Evolutionary conservation across 2,329 filamentous ascomycete genomes (phyloP), one percentile per base, ranked within the genome.

Genomic region (Westerdykella ornata): DNA sequence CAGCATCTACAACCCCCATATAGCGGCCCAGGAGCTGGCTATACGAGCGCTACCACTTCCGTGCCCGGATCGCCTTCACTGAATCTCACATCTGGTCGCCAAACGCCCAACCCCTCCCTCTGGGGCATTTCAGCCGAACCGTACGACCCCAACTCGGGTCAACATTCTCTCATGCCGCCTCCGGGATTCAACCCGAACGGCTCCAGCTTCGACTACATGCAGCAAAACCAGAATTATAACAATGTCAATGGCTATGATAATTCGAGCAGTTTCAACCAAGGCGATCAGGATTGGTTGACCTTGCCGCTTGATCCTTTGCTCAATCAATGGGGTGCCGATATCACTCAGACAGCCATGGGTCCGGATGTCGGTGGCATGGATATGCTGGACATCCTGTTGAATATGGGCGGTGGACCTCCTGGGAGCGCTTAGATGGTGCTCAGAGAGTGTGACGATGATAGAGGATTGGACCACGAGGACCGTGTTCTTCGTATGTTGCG

Each of bases 331-430:
- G 75, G 75, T 11, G 72, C 75, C 1, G 76, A 79, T 40, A 77
- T 80, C 16, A 77, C 73, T 15, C 67, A 71, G 53, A 74, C 71
- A 20, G 69, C 71, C 33, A 75, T 73, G 61, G 78, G 78, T 0
- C 77, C 77, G n/a, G 77, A 88, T 80, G 60, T 85, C 73, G 67
- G 82, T 68, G 48, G 70, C 1, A 64, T 70, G 49, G 72, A 74
- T 51, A 69, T 74, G 68, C 53, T 74, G 20, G 72, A 74, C 53
- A 62, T 73, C 13, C 48, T 74, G 45, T 52, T 72, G 29, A 66
- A 64, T 38, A 64, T 64, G 57, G 62, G 60, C 0, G 60, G 60
- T 2, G 55, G 56, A 15, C 59, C 59, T 1, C 56, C 56, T 5
- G 52, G 43, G 22, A 26, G 22, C 22, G 22, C 22, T 26, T 26